These are phyloP conservation scores for Ocimum tenuiflorum DNA, from an alignment of 257 asterid genomes.

Conservation along the genomic window DNA sequence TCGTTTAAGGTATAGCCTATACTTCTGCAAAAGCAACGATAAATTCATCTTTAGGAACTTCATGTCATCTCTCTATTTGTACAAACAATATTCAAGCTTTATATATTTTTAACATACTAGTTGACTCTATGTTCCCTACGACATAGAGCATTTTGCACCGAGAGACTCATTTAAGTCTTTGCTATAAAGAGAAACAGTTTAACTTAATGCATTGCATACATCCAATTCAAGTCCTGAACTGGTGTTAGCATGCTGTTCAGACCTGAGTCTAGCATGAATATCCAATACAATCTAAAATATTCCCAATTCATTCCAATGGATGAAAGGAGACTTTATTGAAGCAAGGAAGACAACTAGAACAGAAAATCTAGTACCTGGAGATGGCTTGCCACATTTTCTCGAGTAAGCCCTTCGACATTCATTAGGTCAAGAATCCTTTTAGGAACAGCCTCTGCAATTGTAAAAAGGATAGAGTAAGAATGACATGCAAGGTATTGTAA, in stretches of 20 bases:
- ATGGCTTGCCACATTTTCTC: conserved; percentile 70
- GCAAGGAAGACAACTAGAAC: neutral
- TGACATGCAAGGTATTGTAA: neutral
- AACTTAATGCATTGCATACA: neutral
- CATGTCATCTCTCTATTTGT: neutral
- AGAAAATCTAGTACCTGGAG: conserved; percentile 40
- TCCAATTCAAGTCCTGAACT: neutral
- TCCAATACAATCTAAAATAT: neutral
- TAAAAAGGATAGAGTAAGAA: neutral
- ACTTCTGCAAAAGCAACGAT: conserved; percentile 44
- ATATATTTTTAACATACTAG: neutral
- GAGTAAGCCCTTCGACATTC: conserved; percentile 59
- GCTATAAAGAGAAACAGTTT: neutral
- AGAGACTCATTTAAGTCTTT: neutral
- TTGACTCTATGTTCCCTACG: neutral
- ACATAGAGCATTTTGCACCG: neutral
- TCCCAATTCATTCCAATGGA: neutral
- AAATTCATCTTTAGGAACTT: too few species aligned
- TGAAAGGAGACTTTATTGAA: neutral
- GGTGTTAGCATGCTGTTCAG: neutral
- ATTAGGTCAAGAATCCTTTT: conserved; percentile 69
- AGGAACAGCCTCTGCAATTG: conserved; percentile 57
- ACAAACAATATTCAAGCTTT: neutral
- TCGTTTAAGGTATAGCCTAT: conserved; percentile 57
- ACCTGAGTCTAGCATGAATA: neutral